Base-by-base conservation (phyloP, 2,329 filamentous ascomycete genomes). In the Helicocarpus griseus region DNA sequence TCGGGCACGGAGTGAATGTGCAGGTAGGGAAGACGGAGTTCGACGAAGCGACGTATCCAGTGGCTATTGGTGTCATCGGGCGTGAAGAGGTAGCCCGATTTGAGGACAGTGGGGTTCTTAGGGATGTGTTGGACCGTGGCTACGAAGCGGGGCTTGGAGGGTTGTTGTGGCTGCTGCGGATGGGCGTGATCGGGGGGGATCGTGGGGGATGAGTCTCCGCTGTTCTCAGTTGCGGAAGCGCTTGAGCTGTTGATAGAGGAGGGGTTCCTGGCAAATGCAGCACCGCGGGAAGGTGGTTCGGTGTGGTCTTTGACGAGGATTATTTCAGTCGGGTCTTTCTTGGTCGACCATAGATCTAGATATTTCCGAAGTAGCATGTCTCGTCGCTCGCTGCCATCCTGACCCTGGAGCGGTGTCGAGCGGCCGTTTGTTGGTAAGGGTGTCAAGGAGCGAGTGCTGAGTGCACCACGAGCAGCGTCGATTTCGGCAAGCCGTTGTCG, bases 21-120 rank as follows among this genome's bases (percentile, higher is more conserved):
- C 49, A 98, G 77, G 65, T 97, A 98, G 0, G 93, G 93, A 49
- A 86, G 80, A 29, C 93, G 82, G 26, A 98, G 79, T 70, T 98
- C 93, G 47, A 96, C 88, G 63, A 95, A 97, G 39, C 91, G 84
- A 60, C 90, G 88, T 26, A 93, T 80, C 93, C 93, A 98, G 55
- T 86, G 81, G 21, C 83, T 86, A 57, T 70, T 66, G 50, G 87
- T 85, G 51, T 83, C 84, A 63, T 89, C 89, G 0, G 89, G 89
- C 2, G 87, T 87, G 40, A 97, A 77, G 14, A 98, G 79, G 67
- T 93, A 94, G 14, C 90, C 90, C 14, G 87, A 84, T 71, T 95
- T 95, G 59, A 95, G 77, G 0, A 93, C 78, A 40, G 80, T 81
- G 1, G 84, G 80, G 59, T 93, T 94, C 69, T 95, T 95, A 50